Conservation (phyloP, 257 asterid species). For the Solanum acaule region DNA sequence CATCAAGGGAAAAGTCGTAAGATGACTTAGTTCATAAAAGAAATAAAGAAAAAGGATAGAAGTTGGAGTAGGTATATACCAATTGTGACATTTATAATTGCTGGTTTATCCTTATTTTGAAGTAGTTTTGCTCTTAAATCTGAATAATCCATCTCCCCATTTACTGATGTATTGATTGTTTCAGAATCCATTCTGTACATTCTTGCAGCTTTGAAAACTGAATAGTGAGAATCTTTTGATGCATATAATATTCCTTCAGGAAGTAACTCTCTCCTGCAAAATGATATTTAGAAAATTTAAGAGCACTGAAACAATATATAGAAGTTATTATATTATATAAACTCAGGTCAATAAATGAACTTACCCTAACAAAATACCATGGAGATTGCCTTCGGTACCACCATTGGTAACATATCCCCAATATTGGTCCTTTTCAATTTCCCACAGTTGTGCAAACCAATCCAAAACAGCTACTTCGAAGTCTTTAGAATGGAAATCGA, state of each 20-base stretch:
- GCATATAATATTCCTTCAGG: conserved; percentile 6
- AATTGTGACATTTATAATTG: conserved; percentile 3
- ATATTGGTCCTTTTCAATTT: conserved; percentile 2
- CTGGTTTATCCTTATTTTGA: conserved; percentile 7
- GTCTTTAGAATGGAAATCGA: conserved; percentile 7
- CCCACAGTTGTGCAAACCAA: conserved; percentile 10
- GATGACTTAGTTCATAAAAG: not conserved
- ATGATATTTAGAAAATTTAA: not conserved
- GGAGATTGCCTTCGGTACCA: conserved; percentile 19
- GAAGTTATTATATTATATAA: not conserved
- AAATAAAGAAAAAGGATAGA: not conserved
- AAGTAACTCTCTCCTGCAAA: conserved; percentile 10
- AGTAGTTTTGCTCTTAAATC: not conserved
- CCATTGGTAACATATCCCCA: conserved; percentile 17
- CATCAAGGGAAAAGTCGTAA: not conserved
- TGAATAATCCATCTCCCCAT: conserved; percentile 2
- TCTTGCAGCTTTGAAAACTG: conserved; percentile 3
- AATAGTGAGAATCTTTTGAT: conserved; percentile 2
- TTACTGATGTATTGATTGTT: not conserved
- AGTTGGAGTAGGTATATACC: not conserved
- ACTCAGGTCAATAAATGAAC: not conserved
- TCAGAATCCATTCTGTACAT: conserved; percentile 6
- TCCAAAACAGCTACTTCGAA: conserved; percentile 4
- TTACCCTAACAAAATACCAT: conserved; percentile 15
- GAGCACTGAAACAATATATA: not conserved